Percentiles rank a stretch among this genome's conserved stretches.
These are phyloP conservation scores for Cystobasidiopsis lactophilus DNA, from an alignment of 768 basidiomycete genomes.

Conservation along the genomic window DNA sequence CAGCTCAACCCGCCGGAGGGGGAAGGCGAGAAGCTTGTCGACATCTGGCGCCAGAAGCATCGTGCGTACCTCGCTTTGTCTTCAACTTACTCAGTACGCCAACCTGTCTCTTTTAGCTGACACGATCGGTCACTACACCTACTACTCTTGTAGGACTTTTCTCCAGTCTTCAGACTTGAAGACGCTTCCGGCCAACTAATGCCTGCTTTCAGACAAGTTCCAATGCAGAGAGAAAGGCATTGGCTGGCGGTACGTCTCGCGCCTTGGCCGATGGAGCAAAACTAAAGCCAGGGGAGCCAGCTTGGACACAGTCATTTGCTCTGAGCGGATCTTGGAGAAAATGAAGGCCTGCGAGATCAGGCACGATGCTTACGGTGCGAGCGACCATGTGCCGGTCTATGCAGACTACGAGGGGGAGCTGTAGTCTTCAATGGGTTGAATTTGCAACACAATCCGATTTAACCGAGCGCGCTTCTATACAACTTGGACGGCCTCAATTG, in stretches of 20 bases:
- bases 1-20: conserved; percentile 35
- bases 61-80: conserved; percentile 17
- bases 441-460: too few relatives aligned
- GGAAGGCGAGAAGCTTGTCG: conserved; percentile 37
- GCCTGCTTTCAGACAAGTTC: conserved; percentile 41
- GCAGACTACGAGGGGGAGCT: too few relatives aligned
- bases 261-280: too few relatives aligned
- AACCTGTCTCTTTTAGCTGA: conserved; percentile 18
- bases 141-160: conserved; percentile 33
- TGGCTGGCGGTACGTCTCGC: conserved; percentile 69
- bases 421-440: too few relatives aligned
- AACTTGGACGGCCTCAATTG: too few relatives aligned
- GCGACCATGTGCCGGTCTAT: too few relatives aligned
- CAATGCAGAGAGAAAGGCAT: conserved; percentile 56
- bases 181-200: neutral
- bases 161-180: neutral
- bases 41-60: conserved; percentile 55
- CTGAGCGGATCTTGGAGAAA: conserved; percentile 37
- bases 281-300: too few relatives aligned
- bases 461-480: too few relatives aligned
- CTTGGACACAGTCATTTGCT: conserved; percentile 52
- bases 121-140: conserved; percentile 49
- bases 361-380: conserved; percentile 34
- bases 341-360: conserved; percentile 70
- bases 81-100: neutral